Evolutionary conservation across 169 alveolate species (phyloP).

Genomic region (Fabrea salina): DNA sequence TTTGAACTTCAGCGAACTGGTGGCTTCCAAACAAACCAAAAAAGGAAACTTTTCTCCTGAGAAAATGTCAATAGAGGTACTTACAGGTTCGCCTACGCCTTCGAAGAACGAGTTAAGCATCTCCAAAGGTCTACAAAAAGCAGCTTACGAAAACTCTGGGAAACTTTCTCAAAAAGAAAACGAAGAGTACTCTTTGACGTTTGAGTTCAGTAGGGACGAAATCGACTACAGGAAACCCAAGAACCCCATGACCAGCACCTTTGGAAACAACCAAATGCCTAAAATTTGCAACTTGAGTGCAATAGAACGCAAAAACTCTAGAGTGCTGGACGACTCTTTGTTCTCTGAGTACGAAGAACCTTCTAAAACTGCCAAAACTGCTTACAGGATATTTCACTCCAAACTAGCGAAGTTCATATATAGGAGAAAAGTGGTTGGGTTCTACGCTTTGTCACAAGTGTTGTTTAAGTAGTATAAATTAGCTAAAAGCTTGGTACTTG

Average conservation of each 20-base stretch:
- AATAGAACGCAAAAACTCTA: no score
- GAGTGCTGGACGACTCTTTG: neutral
- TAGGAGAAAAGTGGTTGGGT: conserved; percentile 23
- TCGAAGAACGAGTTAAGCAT: neutral
- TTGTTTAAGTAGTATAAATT: neutral
- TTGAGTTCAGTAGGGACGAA: neutral
- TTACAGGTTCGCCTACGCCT: neutral
- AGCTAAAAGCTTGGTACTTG: no score
- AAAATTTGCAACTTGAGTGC: neutral
- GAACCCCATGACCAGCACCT: neutral
- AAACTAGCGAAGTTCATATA: conserved; percentile 18
- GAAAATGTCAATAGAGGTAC: neutral
- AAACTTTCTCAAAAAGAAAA: neutral
- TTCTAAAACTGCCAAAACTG: neutral
- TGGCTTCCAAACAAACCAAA: neutral
- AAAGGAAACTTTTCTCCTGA: neutral
- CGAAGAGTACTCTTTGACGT: neutral
- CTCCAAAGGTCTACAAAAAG: neutral
- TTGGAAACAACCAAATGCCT: neutral
- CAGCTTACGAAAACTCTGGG: neutral
- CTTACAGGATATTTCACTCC: conserved; percentile 15
- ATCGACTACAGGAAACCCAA: neutral
- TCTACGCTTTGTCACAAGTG: neutral
- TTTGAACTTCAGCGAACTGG: neutral
- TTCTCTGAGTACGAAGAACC: neutral